Conservation (phyloP, 2,329 filamentous ascomycete species). For the Teratosphaeria gauchensis region DNA sequence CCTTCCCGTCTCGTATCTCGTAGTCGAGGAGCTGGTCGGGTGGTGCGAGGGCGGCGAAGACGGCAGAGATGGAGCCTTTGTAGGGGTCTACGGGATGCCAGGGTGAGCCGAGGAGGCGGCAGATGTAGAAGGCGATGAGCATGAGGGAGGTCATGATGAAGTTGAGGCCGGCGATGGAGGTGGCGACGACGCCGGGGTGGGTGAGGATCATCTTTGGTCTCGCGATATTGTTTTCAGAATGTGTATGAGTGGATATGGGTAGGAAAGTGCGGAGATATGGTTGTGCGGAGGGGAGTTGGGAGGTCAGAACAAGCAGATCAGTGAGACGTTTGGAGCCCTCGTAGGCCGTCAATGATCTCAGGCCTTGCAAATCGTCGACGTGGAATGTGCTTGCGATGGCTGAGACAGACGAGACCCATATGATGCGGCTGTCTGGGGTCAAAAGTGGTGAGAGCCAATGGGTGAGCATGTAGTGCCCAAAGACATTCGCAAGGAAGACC, state of each 20-base stretch:
- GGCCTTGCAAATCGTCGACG: constrained; percentile 64
- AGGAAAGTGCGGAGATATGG: constrained; percentile 52
- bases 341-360: constrained; percentile 57
- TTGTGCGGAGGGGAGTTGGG: constrained; percentile 53
- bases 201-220: constrained; percentile 64
- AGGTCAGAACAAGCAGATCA: constrained; percentile 70
- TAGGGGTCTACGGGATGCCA: constrained; percentile 80
- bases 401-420: constrained; percentile 84
- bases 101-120: constrained; percentile 69
- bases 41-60: constrained; percentile 66
- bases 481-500: constrained; percentile 85
- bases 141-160: constrained; percentile 62
- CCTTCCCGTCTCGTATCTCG: constrained; percentile 43
- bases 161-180: constrained; percentile 67
- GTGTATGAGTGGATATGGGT: constrained; percentile 13
- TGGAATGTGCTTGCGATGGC: constrained; percentile 50
- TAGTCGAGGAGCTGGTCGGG: constrained; percentile 52
- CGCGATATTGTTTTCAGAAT: constrained; percentile 3
- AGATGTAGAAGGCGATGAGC: constrained; percentile 56
- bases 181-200: constrained; percentile 81
- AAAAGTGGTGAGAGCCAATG: constrained; percentile 73
- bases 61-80: constrained; percentile 62
- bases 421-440: constrained; percentile 49
- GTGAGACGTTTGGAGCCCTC: constrained; percentile 81
- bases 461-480: constrained; percentile 85